phyloP scores from a whole-genome alignment of 129 eudicot genomes.

The Cynara cardunculus region DNA sequence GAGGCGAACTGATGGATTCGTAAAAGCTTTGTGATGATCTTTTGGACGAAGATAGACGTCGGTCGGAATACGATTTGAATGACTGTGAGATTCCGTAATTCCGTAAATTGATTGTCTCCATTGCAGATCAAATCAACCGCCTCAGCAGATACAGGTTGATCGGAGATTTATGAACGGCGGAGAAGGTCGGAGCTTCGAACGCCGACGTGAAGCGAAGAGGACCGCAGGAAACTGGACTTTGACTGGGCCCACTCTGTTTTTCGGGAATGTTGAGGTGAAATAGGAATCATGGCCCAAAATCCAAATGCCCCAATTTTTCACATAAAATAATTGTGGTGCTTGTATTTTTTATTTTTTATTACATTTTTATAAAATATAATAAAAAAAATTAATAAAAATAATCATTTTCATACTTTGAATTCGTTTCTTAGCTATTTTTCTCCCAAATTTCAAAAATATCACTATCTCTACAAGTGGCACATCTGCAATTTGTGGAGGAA shows the following conservation, averaged over 20 bases:
- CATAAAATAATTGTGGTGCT: no score
- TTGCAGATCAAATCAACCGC: conserved; percentile 11
- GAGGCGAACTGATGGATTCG: conserved; percentile 1
- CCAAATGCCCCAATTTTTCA: background rate
- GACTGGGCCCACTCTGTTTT: conserved; percentile 27
- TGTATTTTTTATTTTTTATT: no score
- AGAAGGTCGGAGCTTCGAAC: background rate
- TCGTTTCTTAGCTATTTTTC: no score
- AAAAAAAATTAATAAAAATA: no score
- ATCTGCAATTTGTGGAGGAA: no score
- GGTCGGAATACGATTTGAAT: conserved; percentile 31
- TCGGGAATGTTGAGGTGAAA: conserved; percentile 9
- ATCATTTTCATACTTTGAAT: no score
- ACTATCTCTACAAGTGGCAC: no score
- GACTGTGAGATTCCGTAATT: conserved; percentile 32
- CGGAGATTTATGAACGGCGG: background rate
- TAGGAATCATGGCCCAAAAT: background rate
- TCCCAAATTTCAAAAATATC: no score
- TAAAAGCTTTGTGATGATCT: conserved; percentile 20
- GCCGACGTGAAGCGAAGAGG: background rate
- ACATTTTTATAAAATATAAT: no score
- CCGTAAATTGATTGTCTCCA: conserved; percentile 49
- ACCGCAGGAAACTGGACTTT: conserved; percentile 9
- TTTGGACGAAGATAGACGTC: conserved; percentile 38
- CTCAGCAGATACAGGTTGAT: background rate